Conservation (phyloP, 345 rosid genomes). For the Cardiospermum halicacabum region DNA sequence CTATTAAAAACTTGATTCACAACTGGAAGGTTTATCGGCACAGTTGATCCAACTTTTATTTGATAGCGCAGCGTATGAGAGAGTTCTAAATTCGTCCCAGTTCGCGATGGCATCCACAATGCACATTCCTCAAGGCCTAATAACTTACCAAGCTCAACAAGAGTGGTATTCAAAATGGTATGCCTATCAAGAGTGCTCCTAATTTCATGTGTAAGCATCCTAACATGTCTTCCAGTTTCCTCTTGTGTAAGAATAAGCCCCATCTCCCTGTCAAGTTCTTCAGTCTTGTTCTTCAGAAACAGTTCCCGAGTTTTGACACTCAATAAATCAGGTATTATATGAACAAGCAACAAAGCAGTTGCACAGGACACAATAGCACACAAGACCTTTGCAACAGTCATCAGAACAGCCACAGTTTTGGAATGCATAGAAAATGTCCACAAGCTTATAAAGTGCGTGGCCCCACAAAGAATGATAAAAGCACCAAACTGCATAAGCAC, state of each 20-base stretch:
- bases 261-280: conserved; percentile 88
- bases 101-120: conserved; percentile 89
- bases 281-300: conserved; percentile 73
- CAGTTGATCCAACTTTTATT: conserved; percentile 54
- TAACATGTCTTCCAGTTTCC: conserved; percentile 88
- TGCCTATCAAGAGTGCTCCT: conserved; percentile 87
- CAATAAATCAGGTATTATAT: conserved; percentile 85
- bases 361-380: conserved; percentile 90
- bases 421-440: conserved; percentile 85
- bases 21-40: conserved; percentile 52
- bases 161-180: conserved; percentile 79
- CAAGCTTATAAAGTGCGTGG: conserved; percentile 82
- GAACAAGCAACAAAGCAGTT: conserved; percentile 85
- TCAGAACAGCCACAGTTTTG: conserved; percentile 73
- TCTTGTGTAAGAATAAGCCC: conserved; percentile 86
- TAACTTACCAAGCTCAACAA: conserved; percentile 84
- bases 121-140: conserved; percentile 87
- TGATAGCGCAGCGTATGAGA: conserved; percentile 69
- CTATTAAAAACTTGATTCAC: conserved; percentile 65
- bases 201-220: conserved; percentile 96
- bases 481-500: conserved; percentile 97
- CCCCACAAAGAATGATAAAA: conserved; percentile 91
- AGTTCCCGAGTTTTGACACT: conserved; percentile 79
- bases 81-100: conserved; percentile 55
- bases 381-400: conserved; percentile 74